phyloP scores from a whole-genome alignment of 345 rosid genomes.

The Camelina sativa region DNA sequence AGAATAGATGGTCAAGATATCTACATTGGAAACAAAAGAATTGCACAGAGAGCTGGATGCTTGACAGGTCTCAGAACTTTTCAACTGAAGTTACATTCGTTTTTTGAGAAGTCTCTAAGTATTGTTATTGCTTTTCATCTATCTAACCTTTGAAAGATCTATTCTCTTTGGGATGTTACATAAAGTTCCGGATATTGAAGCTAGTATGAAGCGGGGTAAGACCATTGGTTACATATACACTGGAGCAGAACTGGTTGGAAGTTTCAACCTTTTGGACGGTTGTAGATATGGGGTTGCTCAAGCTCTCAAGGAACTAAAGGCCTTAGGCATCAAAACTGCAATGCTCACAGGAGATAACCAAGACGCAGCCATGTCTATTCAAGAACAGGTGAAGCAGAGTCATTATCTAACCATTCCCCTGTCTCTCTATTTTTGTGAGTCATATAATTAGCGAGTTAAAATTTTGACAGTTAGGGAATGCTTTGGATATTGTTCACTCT shows the following conservation, averaged over 20 bases:
- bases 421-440: neutral
- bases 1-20: constrained; percentile 66
- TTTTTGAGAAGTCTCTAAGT: neutral
- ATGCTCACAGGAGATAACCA: constrained; percentile 90
- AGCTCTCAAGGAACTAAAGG: constrained; percentile 62
- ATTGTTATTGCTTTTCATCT: neutral
- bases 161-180: neutral
- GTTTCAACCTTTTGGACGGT: constrained; percentile 68
- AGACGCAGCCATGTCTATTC: constrained; percentile 63
- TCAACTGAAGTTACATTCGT: neutral
- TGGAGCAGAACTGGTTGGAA: constrained; percentile 50
- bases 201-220: constrained; percentile 47
- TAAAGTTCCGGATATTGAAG: constrained; percentile 50
- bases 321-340: constrained; percentile 56
- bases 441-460: constrained; percentile 10
- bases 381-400: constrained; percentile 62
- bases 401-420: neutral
- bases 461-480: constrained; percentile 58
- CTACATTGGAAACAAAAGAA: constrained; percentile 74
- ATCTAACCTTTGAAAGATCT: constrained; percentile 25
- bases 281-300: constrained; percentile 74
- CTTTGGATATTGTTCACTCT: constrained; percentile 56
- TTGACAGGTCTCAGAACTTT: constrained; percentile 50
- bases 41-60: constrained; percentile 68
- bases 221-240: constrained; percentile 66